Evolutionary conservation across 176 grass and related monocot genomes (phyloP).

Genomic region (Calamus simplicifolius): DNA sequence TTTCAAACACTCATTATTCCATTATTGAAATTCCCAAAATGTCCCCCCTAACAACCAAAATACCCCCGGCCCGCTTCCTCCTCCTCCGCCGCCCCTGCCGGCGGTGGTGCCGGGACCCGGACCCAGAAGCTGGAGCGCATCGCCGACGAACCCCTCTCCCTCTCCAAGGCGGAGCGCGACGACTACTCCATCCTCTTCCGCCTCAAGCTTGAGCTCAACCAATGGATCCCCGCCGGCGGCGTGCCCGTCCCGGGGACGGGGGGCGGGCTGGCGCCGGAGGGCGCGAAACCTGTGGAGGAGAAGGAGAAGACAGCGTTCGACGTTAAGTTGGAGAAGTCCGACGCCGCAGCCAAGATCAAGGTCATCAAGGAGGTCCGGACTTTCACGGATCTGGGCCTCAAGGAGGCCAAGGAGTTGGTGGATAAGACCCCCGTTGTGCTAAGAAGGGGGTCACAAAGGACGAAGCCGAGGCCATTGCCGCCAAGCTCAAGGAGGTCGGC

Average conservation of each 20-base stretch:
- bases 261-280: conserved; percentile 5
- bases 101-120: conserved; percentile 16
- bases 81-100: too few species aligned
- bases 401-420: conserved; percentile 96
- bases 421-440: conserved; percentile 81
- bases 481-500: conserved; percentile 86
- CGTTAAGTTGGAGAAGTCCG: conserved; percentile 92
- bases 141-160: conserved; percentile 48
- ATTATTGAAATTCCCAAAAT: too few species aligned
- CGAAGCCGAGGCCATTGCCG: conserved; percentile 80
- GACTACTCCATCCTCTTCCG: conserved; percentile 67
- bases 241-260: conserved; percentile 2
- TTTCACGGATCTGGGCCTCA: conserved; percentile 78
- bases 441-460: conserved; percentile 81
- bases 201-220: conserved; percentile 52
- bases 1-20: too few species aligned
- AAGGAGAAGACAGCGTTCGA: conserved; percentile 67
- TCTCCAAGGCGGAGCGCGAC: conserved; percentile 39
- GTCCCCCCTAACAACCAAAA: too few species aligned
- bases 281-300: conserved; percentile 16
- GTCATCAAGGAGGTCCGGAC: conserved; percentile 97
- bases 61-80: too few species aligned
- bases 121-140: conserved; percentile 45
- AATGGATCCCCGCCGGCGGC: conserved; percentile 29
- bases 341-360: conserved; percentile 90